Percentiles rank a stretch among this genome's conserved stretches.
phyloP scores from a whole-genome alignment of 805 yeast species.

The Lachancea kluyveri region DNA sequence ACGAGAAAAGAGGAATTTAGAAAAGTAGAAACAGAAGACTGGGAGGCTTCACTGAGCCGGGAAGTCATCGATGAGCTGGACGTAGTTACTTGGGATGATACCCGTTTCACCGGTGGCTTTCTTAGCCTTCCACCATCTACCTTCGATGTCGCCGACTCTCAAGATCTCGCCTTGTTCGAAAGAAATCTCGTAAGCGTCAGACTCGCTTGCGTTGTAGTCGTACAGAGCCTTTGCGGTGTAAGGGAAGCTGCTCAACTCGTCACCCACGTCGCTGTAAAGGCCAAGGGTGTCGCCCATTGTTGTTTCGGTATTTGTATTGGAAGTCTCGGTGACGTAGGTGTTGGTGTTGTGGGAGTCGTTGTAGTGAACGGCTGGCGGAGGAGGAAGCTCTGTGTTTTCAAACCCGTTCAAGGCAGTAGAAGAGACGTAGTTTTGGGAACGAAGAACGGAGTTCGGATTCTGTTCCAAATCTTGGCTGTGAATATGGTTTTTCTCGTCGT shows the following conservation, averaged over 20 bases:
- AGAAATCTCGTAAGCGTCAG: constrained; percentile 87
- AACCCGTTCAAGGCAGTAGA: constrained; percentile 56
- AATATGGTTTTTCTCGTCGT: constrained; percentile 3
- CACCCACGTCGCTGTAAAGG: constrained; percentile 31
- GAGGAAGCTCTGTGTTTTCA: constrained; percentile 40
- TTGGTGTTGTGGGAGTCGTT: constrained; percentile 15
- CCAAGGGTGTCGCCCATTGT: constrained; percentile 32
- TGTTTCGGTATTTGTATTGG: constrained; percentile 29
- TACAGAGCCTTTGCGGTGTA: constrained; percentile 83
- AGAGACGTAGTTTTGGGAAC: constrained; percentile 34
- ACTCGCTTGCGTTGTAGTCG: constrained; percentile 82
- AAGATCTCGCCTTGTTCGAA: constrained; percentile 88
- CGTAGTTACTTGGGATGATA: constrained; percentile 93
- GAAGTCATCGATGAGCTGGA: constrained; percentile 55
- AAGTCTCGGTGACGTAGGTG: constrained; percentile 24
- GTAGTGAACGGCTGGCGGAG: constrained; percentile 4
- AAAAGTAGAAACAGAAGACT: background rate
- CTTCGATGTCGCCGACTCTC: constrained; percentile 86
- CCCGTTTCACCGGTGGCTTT: constrained; percentile 88
- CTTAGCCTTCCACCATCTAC: constrained; percentile 98
- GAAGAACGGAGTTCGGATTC: constrained; percentile 6
- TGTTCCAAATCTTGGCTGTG: constrained; percentile 1
- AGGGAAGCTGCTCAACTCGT: constrained; percentile 45
- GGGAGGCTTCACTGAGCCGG: constrained; percentile 1
- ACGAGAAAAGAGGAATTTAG: no score